Percentiles rank a stretch among this genome's conserved stretches.
These are phyloP conservation scores for Pyrus betulifolia DNA, from an alignment of 306 rosid species.

Conservation along the genomic window DNA sequence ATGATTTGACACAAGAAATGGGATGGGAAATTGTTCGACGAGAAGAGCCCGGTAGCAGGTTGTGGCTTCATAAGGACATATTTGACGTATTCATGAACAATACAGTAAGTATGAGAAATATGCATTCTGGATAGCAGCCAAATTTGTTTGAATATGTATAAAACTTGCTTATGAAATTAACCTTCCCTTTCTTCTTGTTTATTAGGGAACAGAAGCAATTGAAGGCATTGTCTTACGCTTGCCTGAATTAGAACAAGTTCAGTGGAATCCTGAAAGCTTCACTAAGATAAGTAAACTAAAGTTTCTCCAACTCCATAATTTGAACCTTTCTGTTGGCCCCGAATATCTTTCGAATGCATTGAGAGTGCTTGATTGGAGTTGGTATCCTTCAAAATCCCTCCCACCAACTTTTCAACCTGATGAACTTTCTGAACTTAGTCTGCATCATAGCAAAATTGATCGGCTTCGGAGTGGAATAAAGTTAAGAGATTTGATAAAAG, in stretches of 20 bases:
- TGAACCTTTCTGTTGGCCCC: neutral
- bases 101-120: neutral
- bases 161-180: neutral
- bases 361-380: neutral
- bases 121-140: neutral
- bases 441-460: slow-evolving; percentile 5
- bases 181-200: neutral
- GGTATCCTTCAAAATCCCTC: neutral
- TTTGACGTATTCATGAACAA: slow-evolving; percentile 3
- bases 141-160: too few relatives aligned
- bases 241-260: neutral
- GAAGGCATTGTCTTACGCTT: slow-evolving; percentile 1
- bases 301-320: neutral
- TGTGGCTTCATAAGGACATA: slow-evolving; percentile 14
- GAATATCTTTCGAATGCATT: neutral
- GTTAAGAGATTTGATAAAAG: neutral
- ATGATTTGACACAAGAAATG: slow-evolving; percentile 30
- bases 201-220: neutral
- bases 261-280: neutral
- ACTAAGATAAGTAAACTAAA: slow-evolving; percentile 13
- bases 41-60: slow-evolving; percentile 6
- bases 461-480: slow-evolving; percentile 1
- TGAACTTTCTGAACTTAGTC: neutral
- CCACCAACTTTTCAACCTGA: neutral
- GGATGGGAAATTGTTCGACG: slow-evolving; percentile 18